Conservation (phyloP, 139 green algal genomes). For the Monoraphidium neglectum region DNA sequence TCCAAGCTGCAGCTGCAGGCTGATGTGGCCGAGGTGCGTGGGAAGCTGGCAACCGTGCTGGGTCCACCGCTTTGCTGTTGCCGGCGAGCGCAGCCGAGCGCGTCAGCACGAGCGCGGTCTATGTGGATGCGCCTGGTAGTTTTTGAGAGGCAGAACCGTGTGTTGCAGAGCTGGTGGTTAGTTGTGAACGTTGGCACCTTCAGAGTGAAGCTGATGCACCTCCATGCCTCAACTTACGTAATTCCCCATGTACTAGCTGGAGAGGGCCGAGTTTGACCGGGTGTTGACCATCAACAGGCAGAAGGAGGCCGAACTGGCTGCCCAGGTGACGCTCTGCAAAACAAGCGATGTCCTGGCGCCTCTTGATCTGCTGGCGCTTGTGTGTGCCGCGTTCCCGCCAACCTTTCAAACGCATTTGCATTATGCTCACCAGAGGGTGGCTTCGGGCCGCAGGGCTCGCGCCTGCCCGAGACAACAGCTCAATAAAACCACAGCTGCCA, state of each 20-base stretch:
- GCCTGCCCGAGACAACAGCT: neutral
- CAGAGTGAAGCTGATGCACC: too few species aligned
- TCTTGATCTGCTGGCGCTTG: neutral
- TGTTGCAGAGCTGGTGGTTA: too few species aligned
- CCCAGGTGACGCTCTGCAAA: too few species aligned
- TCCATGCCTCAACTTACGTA: too few species aligned
- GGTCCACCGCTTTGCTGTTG: too few species aligned
- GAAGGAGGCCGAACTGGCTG: slow-evolving; percentile 61
- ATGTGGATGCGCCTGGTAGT: too few species aligned
- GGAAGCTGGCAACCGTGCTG: too few species aligned
- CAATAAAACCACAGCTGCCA: neutral
- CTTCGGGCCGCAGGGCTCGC: neutral
- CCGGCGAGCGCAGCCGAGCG: too few species aligned
- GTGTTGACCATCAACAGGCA: slow-evolving; percentile 69
- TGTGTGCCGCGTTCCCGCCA: neutral
- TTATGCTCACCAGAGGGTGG: neutral
- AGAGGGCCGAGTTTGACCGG: slow-evolving; percentile 79
- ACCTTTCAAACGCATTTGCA: neutral
- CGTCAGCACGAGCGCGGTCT: too few species aligned
- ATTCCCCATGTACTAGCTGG: too few species aligned
- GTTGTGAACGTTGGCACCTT: too few species aligned
- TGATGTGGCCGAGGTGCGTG: slow-evolving; percentile 70
- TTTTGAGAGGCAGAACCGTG: too few species aligned
- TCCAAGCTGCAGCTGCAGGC: slow-evolving; percentile 68
- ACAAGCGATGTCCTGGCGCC: neutral